phyloP scores from a whole-genome alignment of 225 moss, liverwort and hornwort species.

The Pseudisothecium myosuroides region DNA sequence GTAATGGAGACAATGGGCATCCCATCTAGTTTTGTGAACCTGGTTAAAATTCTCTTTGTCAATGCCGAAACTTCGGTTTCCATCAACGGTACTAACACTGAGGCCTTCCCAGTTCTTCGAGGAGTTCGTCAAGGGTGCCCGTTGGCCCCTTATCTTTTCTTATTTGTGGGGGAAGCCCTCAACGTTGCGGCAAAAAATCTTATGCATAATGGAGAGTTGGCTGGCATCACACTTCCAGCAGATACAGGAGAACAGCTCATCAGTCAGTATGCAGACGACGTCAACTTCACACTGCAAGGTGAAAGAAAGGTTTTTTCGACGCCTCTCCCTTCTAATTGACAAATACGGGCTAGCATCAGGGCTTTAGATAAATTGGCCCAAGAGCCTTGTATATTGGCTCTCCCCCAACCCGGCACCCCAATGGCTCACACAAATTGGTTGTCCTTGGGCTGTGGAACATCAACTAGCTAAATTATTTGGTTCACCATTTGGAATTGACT shows the following conservation, averaged over 20 bases:
- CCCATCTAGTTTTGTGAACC: no score
- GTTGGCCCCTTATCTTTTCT: fast-evolving
- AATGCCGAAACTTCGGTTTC: fast-evolving
- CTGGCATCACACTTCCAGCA: fast-evolving
- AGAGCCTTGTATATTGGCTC: neutral
- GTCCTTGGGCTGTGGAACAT: neutral
- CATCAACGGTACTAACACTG: fast-evolving
- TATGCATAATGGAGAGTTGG: fast-evolving
- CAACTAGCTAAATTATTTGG: neutral
- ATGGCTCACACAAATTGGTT: fast-evolving
- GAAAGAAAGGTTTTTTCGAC: neutral
- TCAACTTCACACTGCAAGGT: neutral
- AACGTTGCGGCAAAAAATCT: fast-evolving
- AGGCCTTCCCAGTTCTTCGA: fast-evolving
- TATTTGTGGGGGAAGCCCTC: no score
- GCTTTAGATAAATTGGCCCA: fast-evolving
- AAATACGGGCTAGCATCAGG: fast-evolving
- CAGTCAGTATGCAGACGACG: neutral
- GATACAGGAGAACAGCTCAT: fast-evolving
- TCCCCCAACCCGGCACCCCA: fast-evolving
- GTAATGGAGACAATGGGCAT: no score
- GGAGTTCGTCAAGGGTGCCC: no score
- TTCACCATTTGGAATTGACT: fast-evolving
- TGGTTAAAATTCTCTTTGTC: fast-evolving
- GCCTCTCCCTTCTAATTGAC: no score